A percentile compares a stretch with the other conserved stretches of the same genome.
Conservation (phyloP, 495 filamentous ascomycete genomes). For the Beverwykella pulmonaria region DNA sequence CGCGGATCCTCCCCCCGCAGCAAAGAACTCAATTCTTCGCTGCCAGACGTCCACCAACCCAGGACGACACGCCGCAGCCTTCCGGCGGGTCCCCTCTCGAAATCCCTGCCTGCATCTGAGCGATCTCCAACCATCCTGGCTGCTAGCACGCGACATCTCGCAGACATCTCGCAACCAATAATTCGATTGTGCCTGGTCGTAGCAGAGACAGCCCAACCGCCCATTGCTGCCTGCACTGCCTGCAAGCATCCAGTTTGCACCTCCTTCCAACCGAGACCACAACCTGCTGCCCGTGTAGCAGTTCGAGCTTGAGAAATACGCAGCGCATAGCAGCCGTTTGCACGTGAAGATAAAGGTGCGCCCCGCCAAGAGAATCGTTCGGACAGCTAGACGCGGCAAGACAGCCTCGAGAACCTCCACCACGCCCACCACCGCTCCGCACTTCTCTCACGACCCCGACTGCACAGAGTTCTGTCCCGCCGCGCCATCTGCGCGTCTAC, state of each 20-base stretch:
- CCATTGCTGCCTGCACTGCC: conserved; percentile 24
- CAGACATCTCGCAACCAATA: conserved; percentile 17
- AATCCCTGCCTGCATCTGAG: conserved; percentile 11
- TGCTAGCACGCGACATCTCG: conserved; percentile 35
- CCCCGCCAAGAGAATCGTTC: conserved; percentile 31
- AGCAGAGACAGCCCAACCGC: conserved; percentile 12
- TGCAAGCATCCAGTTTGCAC: neutral
- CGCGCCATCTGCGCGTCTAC: conserved; percentile 34
- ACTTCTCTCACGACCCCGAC: neutral
- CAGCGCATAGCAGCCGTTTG: conserved; percentile 7
- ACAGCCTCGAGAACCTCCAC: conserved; percentile 11
- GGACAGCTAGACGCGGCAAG: conserved; percentile 14
- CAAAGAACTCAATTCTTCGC: neutral
- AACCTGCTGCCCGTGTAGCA: neutral
- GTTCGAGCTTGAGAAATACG: neutral
- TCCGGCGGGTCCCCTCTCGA: neutral
- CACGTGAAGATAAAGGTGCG: conserved; percentile 38
- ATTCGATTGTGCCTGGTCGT: conserved; percentile 26
- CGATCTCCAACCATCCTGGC: conserved; percentile 18
- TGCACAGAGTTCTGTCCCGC: neutral
- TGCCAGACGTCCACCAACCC: neutral
- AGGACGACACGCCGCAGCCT: neutral
- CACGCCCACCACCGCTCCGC: conserved; percentile 5
- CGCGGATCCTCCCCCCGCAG: neutral
- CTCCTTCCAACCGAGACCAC: neutral